Evolutionary conservation across 2,329 filamentous ascomycete species (phyloP).

Genomic region (Rutstroemia sydowiana): DNA sequence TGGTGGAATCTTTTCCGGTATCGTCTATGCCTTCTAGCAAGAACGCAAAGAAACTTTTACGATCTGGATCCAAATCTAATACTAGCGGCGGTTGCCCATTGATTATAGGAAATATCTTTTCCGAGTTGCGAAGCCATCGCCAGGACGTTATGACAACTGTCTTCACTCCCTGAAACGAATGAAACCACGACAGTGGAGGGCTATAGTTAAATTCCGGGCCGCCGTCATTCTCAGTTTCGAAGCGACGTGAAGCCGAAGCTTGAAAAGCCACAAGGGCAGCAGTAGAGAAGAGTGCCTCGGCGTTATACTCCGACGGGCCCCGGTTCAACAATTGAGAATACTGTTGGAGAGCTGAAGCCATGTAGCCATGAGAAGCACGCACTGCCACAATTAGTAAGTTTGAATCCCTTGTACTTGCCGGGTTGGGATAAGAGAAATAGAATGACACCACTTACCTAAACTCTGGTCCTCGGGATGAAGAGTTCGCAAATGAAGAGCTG

Average conservation of each 20-base stretch:
- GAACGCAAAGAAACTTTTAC: conserved; percentile 52
- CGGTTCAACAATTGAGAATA: conserved; percentile 49
- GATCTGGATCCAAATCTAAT: conserved; percentile 47
- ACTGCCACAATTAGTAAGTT: no score
- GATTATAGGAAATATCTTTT: conserved; percentile 52
- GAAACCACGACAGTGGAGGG: conserved; percentile 58
- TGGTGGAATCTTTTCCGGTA: conserved; percentile 36
- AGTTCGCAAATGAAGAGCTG: conserved; percentile 54
- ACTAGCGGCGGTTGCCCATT: conserved; percentile 57
- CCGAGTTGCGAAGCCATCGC: conserved; percentile 54
- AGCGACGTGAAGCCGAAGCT: conserved; percentile 55
- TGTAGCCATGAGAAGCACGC: conserved; percentile 56
- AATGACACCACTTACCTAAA: no score
- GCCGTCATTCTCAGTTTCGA: conserved; percentile 46
- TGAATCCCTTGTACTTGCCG: no score
- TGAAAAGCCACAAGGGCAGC: conserved; percentile 60
- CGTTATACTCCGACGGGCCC: conserved; percentile 52
- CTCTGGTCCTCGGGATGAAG: conserved; percentile 49
- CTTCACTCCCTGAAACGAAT: conserved; percentile 61
- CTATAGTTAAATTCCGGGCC: conserved; percentile 41
- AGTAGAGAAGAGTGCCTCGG: conserved; percentile 56
- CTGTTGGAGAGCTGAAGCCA: conserved; percentile 54
- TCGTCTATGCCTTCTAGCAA: conserved; percentile 51
- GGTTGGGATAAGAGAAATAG: no score
- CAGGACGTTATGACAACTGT: conserved; percentile 57